Percentiles rank a stretch among this genome's conserved stretches.
phyloP scores from a whole-genome alignment of 192 early-diverging fungal species.

The Coemansia sp. region DNA sequence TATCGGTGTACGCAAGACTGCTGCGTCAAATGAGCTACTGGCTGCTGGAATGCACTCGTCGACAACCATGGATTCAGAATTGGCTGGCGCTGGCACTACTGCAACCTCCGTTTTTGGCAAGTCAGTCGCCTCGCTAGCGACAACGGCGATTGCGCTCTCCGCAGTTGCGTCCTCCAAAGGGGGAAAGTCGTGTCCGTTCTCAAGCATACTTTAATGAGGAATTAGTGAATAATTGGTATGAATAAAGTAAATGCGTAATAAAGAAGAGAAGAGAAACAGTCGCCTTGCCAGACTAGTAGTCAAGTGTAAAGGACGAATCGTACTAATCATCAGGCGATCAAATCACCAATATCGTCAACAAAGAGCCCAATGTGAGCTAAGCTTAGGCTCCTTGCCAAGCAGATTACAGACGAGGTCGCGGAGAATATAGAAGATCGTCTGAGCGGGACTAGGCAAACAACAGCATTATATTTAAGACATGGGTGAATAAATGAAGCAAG shows the following conservation, averaged over 20 bases:
- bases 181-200: not conserved
- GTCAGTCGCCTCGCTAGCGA: not conserved
- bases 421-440: not conserved
- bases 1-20: slow-evolving; percentile 17
- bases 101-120: not conserved
- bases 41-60: not conserved
- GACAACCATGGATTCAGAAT: not conserved
- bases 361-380: not conserved
- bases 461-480: too few relatives aligned
- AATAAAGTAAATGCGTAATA: not conserved
- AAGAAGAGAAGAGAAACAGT: not conserved
- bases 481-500: too few relatives aligned
- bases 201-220: not conserved
- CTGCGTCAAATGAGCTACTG: slow-evolving; percentile 6
- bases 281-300: too few relatives aligned
- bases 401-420: not conserved
- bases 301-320: not conserved
- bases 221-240: not conserved
- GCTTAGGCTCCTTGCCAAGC: not conserved
- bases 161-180: not conserved
- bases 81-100: slow-evolving; percentile 7
- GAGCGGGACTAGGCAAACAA: too few relatives aligned
- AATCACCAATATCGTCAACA: slow-evolving; percentile 5
- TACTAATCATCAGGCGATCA: not conserved
- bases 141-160: not conserved